Evolutionary conservation across 345 rosid genomes (phyloP).

Genomic region (Fremontodendron californicum): DNA sequence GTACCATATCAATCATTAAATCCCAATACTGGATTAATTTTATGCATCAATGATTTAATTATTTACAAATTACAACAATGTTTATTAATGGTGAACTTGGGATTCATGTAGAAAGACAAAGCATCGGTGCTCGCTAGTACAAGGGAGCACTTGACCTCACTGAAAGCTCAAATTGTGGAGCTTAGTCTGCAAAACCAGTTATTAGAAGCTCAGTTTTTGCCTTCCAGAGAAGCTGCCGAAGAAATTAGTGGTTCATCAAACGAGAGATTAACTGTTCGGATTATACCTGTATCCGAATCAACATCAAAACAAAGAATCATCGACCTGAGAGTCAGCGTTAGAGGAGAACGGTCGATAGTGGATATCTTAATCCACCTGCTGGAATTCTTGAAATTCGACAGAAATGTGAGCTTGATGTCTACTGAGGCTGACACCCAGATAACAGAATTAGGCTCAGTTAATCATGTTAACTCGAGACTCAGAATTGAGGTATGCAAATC

Average conservation of each 20-base stretch:
- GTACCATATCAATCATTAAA: conserved; percentile 17
- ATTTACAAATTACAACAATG: not conserved
- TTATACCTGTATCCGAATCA: conserved; percentile 35
- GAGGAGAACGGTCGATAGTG: conserved; percentile 34
- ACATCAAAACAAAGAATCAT: conserved; percentile 38
- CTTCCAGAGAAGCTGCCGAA: conserved; percentile 15
- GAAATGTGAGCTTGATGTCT: conserved; percentile 48
- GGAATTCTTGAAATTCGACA: conserved; percentile 55
- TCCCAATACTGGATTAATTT: not conserved
- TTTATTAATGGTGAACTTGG: not conserved
- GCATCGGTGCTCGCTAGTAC: conserved; percentile 57
- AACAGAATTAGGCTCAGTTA: conserved; percentile 23
- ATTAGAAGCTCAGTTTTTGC: conserved; percentile 41
- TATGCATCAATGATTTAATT: not conserved
- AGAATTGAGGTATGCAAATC: conserved; percentile 48
- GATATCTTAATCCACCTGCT: conserved; percentile 49
- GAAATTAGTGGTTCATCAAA: conserved; percentile 16
- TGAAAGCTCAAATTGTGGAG: conserved; percentile 53
- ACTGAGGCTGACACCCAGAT: conserved; percentile 41
- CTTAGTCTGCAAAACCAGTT: conserved; percentile 39
- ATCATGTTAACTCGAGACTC: conserved; percentile 42
- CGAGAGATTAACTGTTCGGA: conserved; percentile 37
- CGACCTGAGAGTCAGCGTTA: conserved; percentile 48
- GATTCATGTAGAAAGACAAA: conserved; percentile 37
- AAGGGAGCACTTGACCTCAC: conserved; percentile 45